phyloP scores from a whole-genome alignment of 371 early-diverging fungal species.

The Mortierella polycephala region DNA sequence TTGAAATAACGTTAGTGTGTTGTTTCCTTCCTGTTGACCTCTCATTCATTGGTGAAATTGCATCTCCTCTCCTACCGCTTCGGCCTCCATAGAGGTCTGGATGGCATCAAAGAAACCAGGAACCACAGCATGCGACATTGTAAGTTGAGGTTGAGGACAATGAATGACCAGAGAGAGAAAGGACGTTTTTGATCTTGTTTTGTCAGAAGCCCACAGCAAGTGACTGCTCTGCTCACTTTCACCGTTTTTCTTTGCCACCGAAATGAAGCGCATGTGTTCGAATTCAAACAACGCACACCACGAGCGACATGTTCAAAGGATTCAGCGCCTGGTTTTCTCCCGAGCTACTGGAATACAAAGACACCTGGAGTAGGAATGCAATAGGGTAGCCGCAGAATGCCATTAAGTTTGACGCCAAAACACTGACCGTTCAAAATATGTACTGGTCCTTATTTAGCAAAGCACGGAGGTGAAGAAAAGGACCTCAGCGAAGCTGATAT shows the following conservation, averaged over 20 bases:
- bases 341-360: slow-evolving; percentile 18
- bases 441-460: slow-evolving; percentile 8
- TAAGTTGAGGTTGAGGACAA: neutral
- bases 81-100: slow-evolving; percentile 53
- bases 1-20: too few relatives aligned
- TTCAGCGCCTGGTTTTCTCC: slow-evolving; percentile 48
- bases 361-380: slow-evolving; percentile 27
- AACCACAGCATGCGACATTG: slow-evolving; percentile 44
- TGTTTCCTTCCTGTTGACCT: neutral
- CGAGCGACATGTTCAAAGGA: slow-evolving; percentile 16
- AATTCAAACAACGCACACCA: too few relatives aligned
- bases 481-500: slow-evolving; percentile 35
- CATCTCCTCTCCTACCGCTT: slow-evolving; percentile 23
- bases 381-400: neutral
- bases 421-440: neutral
- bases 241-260: slow-evolving; percentile 11
- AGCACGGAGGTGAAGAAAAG: slow-evolving; percentile 20
- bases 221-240: slow-evolving; percentile 7
- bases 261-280: neutral
- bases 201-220: neutral
- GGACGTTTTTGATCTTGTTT: slow-evolving; percentile 4
- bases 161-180: neutral
- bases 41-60: neutral
- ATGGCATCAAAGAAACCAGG: slow-evolving; percentile 55
- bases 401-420: too few relatives aligned